A percentile compares a stretch with the other conserved stretches of the same genome.
Evolutionary conservation across 2,329 filamentous ascomycete genomes (phyloP).

Genomic region (Neurospora crassa): DNA sequence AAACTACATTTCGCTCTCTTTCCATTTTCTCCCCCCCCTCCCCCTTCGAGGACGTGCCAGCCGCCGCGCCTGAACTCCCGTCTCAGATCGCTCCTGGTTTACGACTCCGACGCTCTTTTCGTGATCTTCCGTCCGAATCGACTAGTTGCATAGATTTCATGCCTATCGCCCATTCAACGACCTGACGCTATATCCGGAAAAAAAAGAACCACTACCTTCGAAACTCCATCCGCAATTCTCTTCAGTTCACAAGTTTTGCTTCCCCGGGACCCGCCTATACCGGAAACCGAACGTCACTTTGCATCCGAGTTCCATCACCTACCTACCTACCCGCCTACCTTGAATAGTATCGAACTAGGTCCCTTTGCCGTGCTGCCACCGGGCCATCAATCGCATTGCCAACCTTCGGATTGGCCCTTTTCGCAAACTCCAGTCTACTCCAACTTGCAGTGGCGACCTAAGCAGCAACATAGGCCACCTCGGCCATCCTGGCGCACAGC

Average conservation of each 20-base stretch:
- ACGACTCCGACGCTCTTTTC: not conserved
- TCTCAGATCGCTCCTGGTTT: not conserved
- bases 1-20: not conserved
- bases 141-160: not conserved
- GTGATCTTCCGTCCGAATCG: not conserved
- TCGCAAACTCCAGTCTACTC: not conserved
- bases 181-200: not conserved
- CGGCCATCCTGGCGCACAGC: conserved; percentile 32
- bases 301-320: not conserved
- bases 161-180: not conserved
- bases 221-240: not conserved
- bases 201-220: not conserved
- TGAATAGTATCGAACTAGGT: not conserved
- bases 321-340: not conserved
- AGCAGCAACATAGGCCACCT: conserved; percentile 18
- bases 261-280: not conserved
- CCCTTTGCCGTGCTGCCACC: not conserved
- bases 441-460: conserved; percentile 11
- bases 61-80: not conserved
- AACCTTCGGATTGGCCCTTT: conserved; percentile 2
- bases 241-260: not conserved
- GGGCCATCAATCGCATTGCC: not conserved
- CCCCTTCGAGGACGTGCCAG: not conserved
- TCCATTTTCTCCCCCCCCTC: not conserved
- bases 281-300: not conserved